These are phyloP conservation scores for Sugiyamaella neomexicana DNA, from an alignment of 1,139 yeast species.

Conservation along the genomic window DNA sequence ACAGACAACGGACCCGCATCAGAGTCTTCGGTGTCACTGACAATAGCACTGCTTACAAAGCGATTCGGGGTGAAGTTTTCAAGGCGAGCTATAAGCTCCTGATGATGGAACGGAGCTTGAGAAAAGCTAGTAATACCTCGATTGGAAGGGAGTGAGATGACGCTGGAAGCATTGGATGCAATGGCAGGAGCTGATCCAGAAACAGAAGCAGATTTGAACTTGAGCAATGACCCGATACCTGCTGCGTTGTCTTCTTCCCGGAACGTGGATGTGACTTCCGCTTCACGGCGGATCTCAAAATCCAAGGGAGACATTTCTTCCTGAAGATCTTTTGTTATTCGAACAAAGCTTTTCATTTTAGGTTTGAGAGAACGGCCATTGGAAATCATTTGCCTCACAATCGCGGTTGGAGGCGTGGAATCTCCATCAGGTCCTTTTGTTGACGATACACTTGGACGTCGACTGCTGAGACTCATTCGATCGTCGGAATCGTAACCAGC, in stretches of 20 bases:
- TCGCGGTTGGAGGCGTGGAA: slow-evolving; percentile 14
- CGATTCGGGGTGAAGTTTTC: neutral
- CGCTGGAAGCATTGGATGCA: neutral
- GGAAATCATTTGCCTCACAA: slow-evolving; percentile 25
- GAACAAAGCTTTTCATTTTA: slow-evolving; percentile 35
- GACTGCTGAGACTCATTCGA: slow-evolving; percentile 30
- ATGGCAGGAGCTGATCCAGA: neutral
- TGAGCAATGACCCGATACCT: neutral
- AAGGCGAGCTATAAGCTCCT: slow-evolving; percentile 8
- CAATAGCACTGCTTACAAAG: slow-evolving; percentile 13
- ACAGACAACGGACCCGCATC: slow-evolving; percentile 22
- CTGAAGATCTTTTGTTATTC: slow-evolving; percentile 38
- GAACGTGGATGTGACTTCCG: slow-evolving; percentile 37
- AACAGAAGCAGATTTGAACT: neutral
- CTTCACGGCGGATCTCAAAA: slow-evolving; percentile 39
- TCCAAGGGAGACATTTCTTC: slow-evolving; percentile 40
- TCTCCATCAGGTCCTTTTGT: neutral
- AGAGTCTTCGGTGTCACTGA: slow-evolving; percentile 30
- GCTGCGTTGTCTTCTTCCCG: slow-evolving; percentile 28
- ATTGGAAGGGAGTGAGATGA: neutral
- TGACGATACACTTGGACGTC: slow-evolving; percentile 26
- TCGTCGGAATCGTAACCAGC: slow-evolving; percentile 35
- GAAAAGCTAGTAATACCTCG: neutral
- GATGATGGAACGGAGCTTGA: slow-evolving; percentile 10
- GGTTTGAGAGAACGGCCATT: slow-evolving; percentile 35